Base-by-base conservation (phyloP, 2,329 filamentous ascomycete genomes). In the Teratosphaeria viscida region DNA sequence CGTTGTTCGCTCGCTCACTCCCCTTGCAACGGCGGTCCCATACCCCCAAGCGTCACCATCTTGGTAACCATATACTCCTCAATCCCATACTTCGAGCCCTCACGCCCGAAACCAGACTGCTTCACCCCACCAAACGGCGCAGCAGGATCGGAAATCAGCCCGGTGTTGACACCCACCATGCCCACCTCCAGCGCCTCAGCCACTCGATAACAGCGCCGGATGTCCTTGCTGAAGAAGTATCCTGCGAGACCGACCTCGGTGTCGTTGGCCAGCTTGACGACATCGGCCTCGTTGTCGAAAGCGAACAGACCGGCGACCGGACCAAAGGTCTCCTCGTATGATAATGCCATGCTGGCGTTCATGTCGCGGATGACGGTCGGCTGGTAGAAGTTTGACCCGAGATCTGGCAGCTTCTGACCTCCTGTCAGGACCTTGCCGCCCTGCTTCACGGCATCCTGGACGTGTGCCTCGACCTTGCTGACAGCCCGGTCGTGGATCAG, bases 311-410 rank as follows among this genome's bases (percentile, higher is more conserved):
- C 92, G 0, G 92, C 92, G 0, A 97, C 88, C 2, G 94, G 94
- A 0, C 94, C 94, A 72, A 99, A 99, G 0, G 92, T 99, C 79
- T 99, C 94, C 75, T 97, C 92, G 1, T 79, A 79, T 4, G 89
- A 86, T 66, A 97, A 82, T 61, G 83, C 81, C 94, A 97, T 97
- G 52, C 92, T 85, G 60, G 81, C 79, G 11, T 81, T 95, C 86
- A 96, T 92, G 63, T 88, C 89, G 10, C 88, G 86, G 62, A 99
- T 84, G 52, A 97, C 88, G 0, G 94, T 97, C 2, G 90, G 90
- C 69, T 91, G 83, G 77, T 88, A 96, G 78, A 95, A 99, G 77
- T 95, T 95, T 47, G 79, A 72, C 3, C 94, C 92, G 2, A 95
- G 78, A 19, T 91, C 84, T 1, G 85, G 80, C 60, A 92, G 75